These are phyloP conservation scores for Suillus variegatus DNA, from an alignment of 768 basidiomycete species.

Conservation along the genomic window DNA sequence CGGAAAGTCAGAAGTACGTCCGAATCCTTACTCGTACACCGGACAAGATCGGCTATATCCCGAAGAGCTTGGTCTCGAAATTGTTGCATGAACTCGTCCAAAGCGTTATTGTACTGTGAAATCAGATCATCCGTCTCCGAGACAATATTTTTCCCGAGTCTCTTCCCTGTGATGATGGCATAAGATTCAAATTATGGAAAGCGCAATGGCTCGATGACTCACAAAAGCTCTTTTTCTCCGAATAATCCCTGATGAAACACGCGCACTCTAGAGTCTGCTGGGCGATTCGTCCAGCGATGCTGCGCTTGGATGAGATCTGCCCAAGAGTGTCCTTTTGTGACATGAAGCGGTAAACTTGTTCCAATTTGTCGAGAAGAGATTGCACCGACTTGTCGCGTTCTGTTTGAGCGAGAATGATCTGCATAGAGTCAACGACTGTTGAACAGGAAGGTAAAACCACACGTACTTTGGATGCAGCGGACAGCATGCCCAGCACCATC, in stretches of 20 bases:
- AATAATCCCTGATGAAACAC: slow-evolving; percentile 29
- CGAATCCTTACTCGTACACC: not conserved
- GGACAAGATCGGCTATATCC: not conserved
- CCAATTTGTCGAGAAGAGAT: not conserved
- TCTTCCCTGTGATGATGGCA: not conserved
- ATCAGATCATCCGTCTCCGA: not conserved
- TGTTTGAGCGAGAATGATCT: slow-evolving; percentile 8
- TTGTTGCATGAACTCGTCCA: slow-evolving; percentile 5
- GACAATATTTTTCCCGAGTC: not conserved
- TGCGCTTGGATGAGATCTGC: not conserved
- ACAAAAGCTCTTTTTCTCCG: slow-evolving; percentile 23
- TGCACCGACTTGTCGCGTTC: slow-evolving; percentile 3
- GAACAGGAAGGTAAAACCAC: not conserved
- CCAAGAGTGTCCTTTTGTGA: not conserved
- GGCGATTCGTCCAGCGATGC: slow-evolving; percentile 7
- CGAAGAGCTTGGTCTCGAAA: not conserved
- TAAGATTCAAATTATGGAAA: not conserved
- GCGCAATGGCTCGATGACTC: not conserved
- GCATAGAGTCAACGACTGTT: not conserved
- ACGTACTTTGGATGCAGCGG: slow-evolving; percentile 3
- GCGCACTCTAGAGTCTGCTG: slow-evolving; percentile 29
- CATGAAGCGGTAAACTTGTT: slow-evolving; percentile 5
- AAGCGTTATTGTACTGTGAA: not conserved
- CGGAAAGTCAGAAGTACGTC: not conserved
- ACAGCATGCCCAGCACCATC: slow-evolving; percentile 6